A percentile compares a stretch with the other conserved stretches of the same genome.
phyloP scores from a whole-genome alignment of 176 grass and related monocot species.

The Dactylis glomerata region DNA sequence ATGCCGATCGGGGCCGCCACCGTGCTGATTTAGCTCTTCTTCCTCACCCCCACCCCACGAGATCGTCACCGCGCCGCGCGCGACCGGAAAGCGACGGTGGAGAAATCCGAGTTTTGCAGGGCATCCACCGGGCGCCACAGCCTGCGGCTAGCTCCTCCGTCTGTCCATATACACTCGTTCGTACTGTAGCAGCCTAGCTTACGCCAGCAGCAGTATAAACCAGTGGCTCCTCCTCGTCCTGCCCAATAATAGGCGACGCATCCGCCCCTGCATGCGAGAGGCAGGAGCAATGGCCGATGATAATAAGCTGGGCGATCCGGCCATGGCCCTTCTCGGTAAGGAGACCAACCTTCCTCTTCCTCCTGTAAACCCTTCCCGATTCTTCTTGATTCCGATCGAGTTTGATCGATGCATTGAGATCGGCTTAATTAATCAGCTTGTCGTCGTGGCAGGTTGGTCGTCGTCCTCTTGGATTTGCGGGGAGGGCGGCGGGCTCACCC shows the following conservation, averaged over 20 bases:
- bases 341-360: not conserved
- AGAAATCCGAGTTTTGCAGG: slow-evolving; percentile 28
- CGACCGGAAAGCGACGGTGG: slow-evolving; percentile 18
- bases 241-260: slow-evolving; percentile 23
- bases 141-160: not conserved
- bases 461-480: slow-evolving; percentile 32
- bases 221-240: not conserved
- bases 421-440: not conserved
- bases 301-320: not conserved
- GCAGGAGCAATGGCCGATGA: slow-evolving; percentile 2
- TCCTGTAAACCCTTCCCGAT: not conserved
- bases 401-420: no score
- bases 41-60: not conserved
- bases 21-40: not conserved
- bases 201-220: not conserved
- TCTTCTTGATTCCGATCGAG: no score
- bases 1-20: not conserved
- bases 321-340: slow-evolving; percentile 43
- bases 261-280: not conserved
- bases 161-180: not conserved
- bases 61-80: not conserved
- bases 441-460: slow-evolving; percentile 31
- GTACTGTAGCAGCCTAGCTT: not conserved
- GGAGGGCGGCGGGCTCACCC: not conserved
- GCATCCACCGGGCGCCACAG: not conserved